Conservation (phyloP, 2,329 filamentous ascomycete species). For the Metarhizium guizhouense region DNA sequence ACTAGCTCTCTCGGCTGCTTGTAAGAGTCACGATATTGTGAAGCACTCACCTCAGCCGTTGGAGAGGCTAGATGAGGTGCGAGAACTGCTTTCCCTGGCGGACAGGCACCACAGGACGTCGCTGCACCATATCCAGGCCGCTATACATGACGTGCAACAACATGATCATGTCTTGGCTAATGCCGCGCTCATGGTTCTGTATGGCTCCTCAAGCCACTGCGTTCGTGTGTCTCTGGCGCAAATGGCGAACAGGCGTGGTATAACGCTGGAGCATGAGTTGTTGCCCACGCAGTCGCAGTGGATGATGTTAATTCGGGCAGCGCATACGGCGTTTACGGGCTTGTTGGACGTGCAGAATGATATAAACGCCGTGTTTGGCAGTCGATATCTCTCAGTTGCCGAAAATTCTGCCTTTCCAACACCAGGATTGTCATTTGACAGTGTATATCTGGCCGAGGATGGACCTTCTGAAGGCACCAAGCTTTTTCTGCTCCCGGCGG, state of each 20-base stretch:
- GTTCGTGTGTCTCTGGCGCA: constrained; percentile 24
- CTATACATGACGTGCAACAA: constrained; percentile 17
- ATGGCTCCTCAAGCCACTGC: constrained; percentile 27
- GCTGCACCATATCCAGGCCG: constrained; percentile 25
- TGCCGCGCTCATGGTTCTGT: constrained; percentile 33
- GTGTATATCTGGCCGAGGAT: neutral
- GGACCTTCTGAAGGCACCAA: constrained; percentile 3
- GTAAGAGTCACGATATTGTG: constrained; percentile 27
- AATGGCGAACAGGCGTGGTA: constrained; percentile 10
- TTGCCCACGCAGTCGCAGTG: constrained; percentile 25
- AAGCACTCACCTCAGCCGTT: neutral
- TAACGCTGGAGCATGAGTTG: constrained; percentile 14
- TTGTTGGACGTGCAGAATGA: constrained; percentile 14
- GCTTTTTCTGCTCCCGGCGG: constrained; percentile 3
- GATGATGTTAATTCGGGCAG: constrained; percentile 28
- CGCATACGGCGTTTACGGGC: constrained; percentile 22
- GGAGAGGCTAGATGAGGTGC: constrained; percentile 4
- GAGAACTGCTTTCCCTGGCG: constrained; percentile 17
- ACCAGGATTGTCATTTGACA: neutral
- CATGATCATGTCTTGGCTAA: constrained; percentile 19
- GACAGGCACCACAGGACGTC: constrained; percentile 29
- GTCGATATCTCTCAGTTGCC: too few species aligned
- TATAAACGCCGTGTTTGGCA: too few species aligned
- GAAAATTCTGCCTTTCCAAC: neutral
- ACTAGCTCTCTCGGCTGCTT: constrained; percentile 30